Conservation (phyloP, 306 rosid genomes). For the Casuarina equisetifolia region DNA sequence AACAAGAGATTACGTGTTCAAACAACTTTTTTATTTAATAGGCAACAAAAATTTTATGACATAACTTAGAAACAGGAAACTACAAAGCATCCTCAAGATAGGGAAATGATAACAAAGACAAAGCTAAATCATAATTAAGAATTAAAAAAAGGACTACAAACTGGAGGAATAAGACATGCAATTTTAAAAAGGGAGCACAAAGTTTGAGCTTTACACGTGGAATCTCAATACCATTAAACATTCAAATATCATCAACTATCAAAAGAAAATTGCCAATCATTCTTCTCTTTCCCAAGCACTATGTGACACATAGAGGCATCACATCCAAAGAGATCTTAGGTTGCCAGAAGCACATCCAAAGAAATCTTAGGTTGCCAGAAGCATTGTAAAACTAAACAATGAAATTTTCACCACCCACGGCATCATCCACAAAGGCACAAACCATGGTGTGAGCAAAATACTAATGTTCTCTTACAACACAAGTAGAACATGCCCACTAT, state of each 20-base stretch:
- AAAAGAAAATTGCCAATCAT: background rate
- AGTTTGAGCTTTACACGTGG: background rate
- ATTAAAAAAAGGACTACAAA: background rate
- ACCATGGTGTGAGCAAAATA: background rate
- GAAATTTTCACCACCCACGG: background rate
- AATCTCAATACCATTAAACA: background rate
- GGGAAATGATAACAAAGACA: background rate
- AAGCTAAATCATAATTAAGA: background rate
- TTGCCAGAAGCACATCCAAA: background rate
- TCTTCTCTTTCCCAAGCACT: background rate
- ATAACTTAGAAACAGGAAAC: background rate
- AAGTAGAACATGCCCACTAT: background rate
- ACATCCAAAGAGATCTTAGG: background rate
- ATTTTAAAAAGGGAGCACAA: constrained; percentile 1
- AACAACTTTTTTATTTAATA: background rate
- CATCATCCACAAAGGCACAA: background rate
- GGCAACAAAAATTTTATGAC: background rate
- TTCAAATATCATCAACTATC: background rate
- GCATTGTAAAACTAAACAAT: background rate
- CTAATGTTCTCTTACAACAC: background rate
- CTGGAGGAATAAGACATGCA: background rate
- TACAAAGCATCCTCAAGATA: background rate
- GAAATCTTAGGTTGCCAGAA: background rate
- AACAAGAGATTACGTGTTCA: background rate
- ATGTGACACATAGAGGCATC: background rate